Percentiles rank a stretch among this genome's conserved stretches.
Conservation (phyloP, 768 basidiomycete genomes). For the Cystobasidiopsis lactophilus region DNA sequence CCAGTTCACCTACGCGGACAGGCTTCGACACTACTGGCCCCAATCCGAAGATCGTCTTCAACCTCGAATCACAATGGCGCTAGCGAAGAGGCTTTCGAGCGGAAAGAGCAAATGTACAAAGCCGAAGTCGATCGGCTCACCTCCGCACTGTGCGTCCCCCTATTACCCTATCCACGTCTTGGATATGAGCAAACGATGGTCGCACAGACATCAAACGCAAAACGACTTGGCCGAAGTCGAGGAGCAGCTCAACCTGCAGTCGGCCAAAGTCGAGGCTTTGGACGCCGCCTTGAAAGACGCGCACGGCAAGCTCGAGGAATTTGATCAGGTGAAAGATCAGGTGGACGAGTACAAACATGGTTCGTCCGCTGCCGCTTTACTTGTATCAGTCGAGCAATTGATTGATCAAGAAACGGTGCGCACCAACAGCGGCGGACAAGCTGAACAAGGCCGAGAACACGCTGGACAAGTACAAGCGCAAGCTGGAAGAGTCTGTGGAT, state of each 20-base stretch:
- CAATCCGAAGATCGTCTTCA: too few species aligned
- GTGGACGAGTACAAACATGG: slow-evolving; percentile 79
- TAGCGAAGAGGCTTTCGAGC: too few species aligned
- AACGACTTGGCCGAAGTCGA: too few species aligned
- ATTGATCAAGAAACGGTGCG: slow-evolving; percentile 32
- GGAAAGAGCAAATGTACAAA: slow-evolving; percentile 32
- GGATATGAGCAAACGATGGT: too few species aligned
- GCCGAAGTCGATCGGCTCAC: slow-evolving; percentile 63
- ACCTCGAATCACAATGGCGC: too few species aligned
- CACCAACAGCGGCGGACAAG: slow-evolving; percentile 69
- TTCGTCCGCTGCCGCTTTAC: background rate
- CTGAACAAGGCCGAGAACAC: slow-evolving; percentile 88
- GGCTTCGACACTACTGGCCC: too few species aligned
- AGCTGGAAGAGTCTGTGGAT: slow-evolving; percentile 82
- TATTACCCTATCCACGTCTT: slow-evolving; percentile 27
- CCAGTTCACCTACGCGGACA: too few species aligned
- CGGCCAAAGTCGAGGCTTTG: too few species aligned
- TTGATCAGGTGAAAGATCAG: slow-evolving; percentile 64
- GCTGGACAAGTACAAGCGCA: slow-evolving; percentile 97
- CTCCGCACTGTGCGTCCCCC: slow-evolving; percentile 50
- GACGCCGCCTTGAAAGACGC: slow-evolving; percentile 34
- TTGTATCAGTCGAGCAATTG: background rate
- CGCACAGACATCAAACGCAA: too few species aligned
- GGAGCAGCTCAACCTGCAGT: too few species aligned
- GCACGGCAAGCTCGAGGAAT: slow-evolving; percentile 52